Base-by-base conservation (phyloP, 306 rosid species). In the Dryas drummondii region DNA sequence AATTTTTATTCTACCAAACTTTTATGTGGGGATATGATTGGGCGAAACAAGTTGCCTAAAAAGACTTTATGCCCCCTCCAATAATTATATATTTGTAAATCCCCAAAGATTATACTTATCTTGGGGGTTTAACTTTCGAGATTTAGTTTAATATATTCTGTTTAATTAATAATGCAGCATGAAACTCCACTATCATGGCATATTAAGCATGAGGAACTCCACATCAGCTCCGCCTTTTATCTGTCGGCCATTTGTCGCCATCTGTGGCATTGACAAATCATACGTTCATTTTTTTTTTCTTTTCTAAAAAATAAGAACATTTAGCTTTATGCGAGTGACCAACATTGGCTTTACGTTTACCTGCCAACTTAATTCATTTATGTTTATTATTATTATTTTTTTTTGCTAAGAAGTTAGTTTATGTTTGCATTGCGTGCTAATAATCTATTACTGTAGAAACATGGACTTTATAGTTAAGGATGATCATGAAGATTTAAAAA, bases 171-270 rank as follows among this genome's bases (percentile, higher is more conserved):
- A 64, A 63, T 83, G 61, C 84, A 50, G 68, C 68, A 55, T 80
- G 69, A 70, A 81, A 65, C 66, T 11, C 78, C 85, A 85, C 88
- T 80, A 82, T 72, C 63, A 83, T 60, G 54, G 85, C 86, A 74
- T 72, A 59, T 59, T 58, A 46, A 32, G 68, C 76, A 72, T 68
- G 77, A 81, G 87, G 66, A 68, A 56, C 79, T 82, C 89, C 93
- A 78, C 82, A 59, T 84, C 86, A 70, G 73, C 78, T 65, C 73
- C 72, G 81, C 51, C 81, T 87, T 79, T 53, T 9, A 69, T 45
- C 73, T 87, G 91, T 87, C 91, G 90, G 91, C 88, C 91, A 80
- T 88, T 86, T 85, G 89, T 82, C 78, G 32, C 57, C 72, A 66
- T 80, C 72, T 59, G 56, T 5, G 6, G 66, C 74, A 68, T 68